phyloP scores from a whole-genome alignment of 2,329 filamentous ascomycete genomes.

The Graphiopsis chlorocephala region DNA sequence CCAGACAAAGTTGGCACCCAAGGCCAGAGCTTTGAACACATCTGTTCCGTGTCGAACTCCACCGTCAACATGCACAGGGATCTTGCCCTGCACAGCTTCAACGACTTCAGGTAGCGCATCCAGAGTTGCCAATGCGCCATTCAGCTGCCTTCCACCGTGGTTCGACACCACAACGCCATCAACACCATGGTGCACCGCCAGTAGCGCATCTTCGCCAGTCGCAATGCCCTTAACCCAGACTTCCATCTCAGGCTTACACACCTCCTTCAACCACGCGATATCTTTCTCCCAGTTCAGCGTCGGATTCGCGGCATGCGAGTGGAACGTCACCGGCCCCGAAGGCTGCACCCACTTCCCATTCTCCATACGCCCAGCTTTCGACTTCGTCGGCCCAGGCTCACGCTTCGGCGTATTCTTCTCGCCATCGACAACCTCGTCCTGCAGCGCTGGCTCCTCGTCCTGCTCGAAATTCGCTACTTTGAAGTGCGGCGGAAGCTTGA shows the following conservation, averaged over 20 bases:
- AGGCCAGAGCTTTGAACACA: slow-evolving; percentile 53
- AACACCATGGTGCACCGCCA: slow-evolving; percentile 42
- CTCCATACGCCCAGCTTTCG: slow-evolving; percentile 1
- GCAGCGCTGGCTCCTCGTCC: slow-evolving; percentile 22
- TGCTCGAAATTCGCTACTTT: slow-evolving; percentile 36
- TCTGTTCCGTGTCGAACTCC: slow-evolving; percentile 54
- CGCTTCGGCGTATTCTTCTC: slow-evolving; percentile 8
- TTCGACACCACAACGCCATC: slow-evolving; percentile 53
- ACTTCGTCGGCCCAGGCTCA: neutral
- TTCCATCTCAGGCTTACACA: slow-evolving; percentile 45
- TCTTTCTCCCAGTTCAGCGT: slow-evolving; percentile 48
- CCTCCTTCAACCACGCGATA: slow-evolving; percentile 49
- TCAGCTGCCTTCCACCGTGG: slow-evolving; percentile 57
- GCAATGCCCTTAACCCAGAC: slow-evolving; percentile 47
- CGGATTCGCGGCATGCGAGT: slow-evolving; percentile 40
- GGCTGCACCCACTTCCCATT: slow-evolving; percentile 32
- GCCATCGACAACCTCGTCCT: slow-evolving; percentile 18
- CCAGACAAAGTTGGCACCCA: slow-evolving; percentile 46
- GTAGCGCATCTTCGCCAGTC: slow-evolving; percentile 39
- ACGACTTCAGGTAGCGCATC: slow-evolving; percentile 43
- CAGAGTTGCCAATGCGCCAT: slow-evolving; percentile 54
- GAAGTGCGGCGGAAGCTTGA: slow-evolving; percentile 39
- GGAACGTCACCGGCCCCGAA: slow-evolving; percentile 38
- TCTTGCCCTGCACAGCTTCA: slow-evolving; percentile 38
- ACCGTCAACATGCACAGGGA: slow-evolving; percentile 59